phyloP scores from a whole-genome alignment of 768 basidiomycete species.

The Auricularia sp. region DNA sequence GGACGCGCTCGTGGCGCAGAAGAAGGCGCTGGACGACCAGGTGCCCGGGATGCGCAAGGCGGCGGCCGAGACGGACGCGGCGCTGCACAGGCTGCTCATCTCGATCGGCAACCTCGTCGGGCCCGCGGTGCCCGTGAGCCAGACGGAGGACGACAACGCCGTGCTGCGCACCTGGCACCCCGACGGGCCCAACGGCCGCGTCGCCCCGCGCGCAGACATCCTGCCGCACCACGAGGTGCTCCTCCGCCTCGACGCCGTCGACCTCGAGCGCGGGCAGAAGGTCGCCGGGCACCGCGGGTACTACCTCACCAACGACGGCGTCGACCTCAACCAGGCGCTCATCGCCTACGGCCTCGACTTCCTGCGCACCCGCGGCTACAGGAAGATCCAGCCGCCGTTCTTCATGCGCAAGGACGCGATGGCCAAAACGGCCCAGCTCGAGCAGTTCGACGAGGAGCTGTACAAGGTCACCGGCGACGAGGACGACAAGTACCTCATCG shows the following conservation, averaged over 20 bases:
- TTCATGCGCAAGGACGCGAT: slow-evolving; percentile 98
- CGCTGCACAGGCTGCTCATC: slow-evolving; percentile 23
- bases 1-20: slow-evolving; percentile 73
- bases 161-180: slow-evolving; percentile 82
- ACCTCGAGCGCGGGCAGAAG: slow-evolving; percentile 93
- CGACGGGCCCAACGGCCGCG: slow-evolving; percentile 59
- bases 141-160: slow-evolving; percentile 91
- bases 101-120: slow-evolving; percentile 54
- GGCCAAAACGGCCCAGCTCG: slow-evolving; percentile 95
- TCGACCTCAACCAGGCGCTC: slow-evolving; percentile 94
- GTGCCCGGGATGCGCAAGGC: slow-evolving; percentile 69
- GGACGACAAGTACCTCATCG: slow-evolving; percentile 98
- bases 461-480: slow-evolving; percentile 90
- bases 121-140: slow-evolving; percentile 71
- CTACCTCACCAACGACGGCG: slow-evolving; percentile 89
- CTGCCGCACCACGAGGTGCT: slow-evolving; percentile 98
- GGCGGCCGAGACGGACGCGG: slow-evolving; percentile 63
- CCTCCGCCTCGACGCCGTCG: slow-evolving; percentile 87
- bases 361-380: slow-evolving; percentile 70
- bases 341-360: slow-evolving; percentile 94
- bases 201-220: slow-evolving; percentile 62
- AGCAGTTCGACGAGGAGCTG: slow-evolving; percentile 96
- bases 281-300: slow-evolving; percentile 92
- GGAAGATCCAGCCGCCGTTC: slow-evolving; percentile 94
- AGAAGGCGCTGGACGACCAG: slow-evolving; percentile 75